These are phyloP conservation scores for Penicillium sp. DNA, from an alignment of 2,329 filamentous ascomycete species.

Conservation along the genomic window DNA sequence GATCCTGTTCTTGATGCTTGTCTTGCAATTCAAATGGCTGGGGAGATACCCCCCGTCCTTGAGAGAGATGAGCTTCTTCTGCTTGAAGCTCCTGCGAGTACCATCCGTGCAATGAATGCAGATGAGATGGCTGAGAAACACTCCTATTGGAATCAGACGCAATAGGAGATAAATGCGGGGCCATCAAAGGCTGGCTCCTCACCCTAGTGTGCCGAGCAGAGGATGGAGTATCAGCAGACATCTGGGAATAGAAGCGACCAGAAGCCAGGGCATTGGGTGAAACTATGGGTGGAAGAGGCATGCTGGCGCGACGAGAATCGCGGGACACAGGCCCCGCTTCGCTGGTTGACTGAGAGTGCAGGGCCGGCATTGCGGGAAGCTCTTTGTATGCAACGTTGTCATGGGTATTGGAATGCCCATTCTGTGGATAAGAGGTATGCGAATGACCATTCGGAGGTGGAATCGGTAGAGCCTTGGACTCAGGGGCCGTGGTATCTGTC, in stretches of 20 bases:
- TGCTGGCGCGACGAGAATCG: slow-evolving; percentile 7
- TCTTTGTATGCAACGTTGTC: not conserved
- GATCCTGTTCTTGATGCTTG: not conserved
- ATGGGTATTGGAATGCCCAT: not conserved
- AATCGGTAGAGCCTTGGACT: slow-evolving; percentile 4
- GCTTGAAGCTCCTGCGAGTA: not conserved
- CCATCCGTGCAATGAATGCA: not conserved
- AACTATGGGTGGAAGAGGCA: slow-evolving; percentile 2
- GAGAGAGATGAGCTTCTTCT: not conserved
- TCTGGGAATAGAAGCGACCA: slow-evolving; percentile 18
- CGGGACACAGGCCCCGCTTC: not conserved
- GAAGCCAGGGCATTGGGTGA: slow-evolving; percentile 3
- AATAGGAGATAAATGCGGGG: slow-evolving; percentile 7
- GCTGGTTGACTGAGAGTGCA: not conserved
- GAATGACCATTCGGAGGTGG: not conserved
- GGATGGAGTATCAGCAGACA: not conserved
- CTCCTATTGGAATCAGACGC: slow-evolving; percentile 4
- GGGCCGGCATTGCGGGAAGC: not conserved
- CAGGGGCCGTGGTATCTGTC: not conserved
- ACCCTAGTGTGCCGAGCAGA: slow-evolving; percentile 4
- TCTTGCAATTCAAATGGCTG: not conserved
- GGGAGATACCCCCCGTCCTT: not conserved
- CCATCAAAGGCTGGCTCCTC: slow-evolving; percentile 6
- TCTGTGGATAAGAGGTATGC: not conserved
- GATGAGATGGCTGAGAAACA: not conserved